Percentiles rank a stretch among this genome's conserved stretches.
These are phyloP conservation scores for Pythium dissimile DNA, from an alignment of 352 stramenopile species.

Conservation along the genomic window DNA sequence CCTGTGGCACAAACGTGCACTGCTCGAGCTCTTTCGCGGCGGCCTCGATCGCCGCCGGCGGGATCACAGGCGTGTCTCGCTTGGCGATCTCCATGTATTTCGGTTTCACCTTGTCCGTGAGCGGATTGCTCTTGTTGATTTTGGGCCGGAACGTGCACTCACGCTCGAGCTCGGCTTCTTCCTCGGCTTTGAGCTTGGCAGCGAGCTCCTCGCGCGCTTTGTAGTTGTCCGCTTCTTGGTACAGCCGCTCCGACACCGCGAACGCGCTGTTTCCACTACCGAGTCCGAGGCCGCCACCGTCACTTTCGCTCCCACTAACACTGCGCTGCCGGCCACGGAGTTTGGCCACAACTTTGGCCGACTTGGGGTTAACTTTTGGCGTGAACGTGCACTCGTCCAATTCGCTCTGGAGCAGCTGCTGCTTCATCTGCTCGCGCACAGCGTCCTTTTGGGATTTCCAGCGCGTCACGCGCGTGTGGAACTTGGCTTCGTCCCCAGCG, in stretches of 20 bases:
- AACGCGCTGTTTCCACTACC: constrained; percentile 9
- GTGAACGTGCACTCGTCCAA: constrained; percentile 77
- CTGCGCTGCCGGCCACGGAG: constrained; percentile 39
- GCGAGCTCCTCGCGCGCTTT: constrained; percentile 68
- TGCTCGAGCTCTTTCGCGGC: constrained; percentile 60
- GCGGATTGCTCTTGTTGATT: constrained; percentile 39
- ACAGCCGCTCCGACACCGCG: constrained; percentile 62
- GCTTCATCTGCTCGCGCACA: constrained; percentile 73
- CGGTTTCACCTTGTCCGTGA: constrained; percentile 58
- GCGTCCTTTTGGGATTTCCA: constrained; percentile 82
- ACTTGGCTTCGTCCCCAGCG: constrained; percentile 36
- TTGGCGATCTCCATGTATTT: constrained; percentile 66
- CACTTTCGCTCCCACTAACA: constrained; percentile 3
- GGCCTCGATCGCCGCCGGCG: constrained; percentile 52
- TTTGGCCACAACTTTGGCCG: constrained; percentile 63
- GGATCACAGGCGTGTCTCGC: constrained; percentile 35
- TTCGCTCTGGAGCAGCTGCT: constrained; percentile 70
- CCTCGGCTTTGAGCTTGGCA: constrained; percentile 53
- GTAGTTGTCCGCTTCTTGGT: constrained; percentile 76
- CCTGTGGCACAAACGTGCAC: constrained; percentile 77
- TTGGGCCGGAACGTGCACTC: constrained; percentile 76
- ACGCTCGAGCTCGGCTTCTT: constrained; percentile 65
- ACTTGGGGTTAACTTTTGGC: constrained; percentile 72
- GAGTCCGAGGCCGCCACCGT: constrained; percentile 23
- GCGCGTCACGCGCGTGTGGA: constrained; percentile 65